A percentile compares a stretch with the other conserved stretches of the same genome.
Conservation (phyloP, 1,284 basidiomycete genomes). For the Austroboletus novae-zelandiae region DNA sequence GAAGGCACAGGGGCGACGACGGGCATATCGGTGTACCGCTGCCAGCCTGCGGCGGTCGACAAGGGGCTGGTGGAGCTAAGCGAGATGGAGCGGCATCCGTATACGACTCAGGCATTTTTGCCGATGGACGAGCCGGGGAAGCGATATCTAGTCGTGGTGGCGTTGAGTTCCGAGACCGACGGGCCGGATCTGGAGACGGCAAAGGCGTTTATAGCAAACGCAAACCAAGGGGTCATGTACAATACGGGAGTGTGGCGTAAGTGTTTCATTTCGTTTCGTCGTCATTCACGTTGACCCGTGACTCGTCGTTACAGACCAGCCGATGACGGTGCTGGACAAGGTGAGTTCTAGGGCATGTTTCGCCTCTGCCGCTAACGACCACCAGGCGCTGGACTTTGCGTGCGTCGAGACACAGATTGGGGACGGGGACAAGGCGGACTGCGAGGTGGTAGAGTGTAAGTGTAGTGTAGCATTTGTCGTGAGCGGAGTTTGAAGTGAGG, state of each 20-base stretch:
- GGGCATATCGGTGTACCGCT: slow-evolving; percentile 75
- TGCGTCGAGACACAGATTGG: slow-evolving; percentile 86
- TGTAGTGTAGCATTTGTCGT: not conserved
- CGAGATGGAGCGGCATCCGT: slow-evolving; percentile 73
- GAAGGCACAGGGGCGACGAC: slow-evolving; percentile 50
- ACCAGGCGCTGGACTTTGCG: slow-evolving; percentile 71
- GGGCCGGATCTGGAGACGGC: slow-evolving; percentile 72
- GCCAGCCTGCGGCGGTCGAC: slow-evolving; percentile 53
- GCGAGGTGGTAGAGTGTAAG: slow-evolving; percentile 70
- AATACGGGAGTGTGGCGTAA: slow-evolving; percentile 82
- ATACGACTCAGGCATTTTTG: slow-evolving; percentile 85
- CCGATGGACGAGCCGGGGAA: slow-evolving; percentile 68
- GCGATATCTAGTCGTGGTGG: slow-evolving; percentile 81
- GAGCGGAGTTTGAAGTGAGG: slow-evolving; percentile 23
- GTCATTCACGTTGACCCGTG: slow-evolving; percentile 5
- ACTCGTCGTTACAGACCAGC: slow-evolving; percentile 59
- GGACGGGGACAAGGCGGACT: slow-evolving; percentile 67
- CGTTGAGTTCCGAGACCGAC: slow-evolving; percentile 71
- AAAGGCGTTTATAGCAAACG: slow-evolving; percentile 77
- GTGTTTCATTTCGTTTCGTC: slow-evolving; percentile 35
- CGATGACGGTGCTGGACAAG: slow-evolving; percentile 76
- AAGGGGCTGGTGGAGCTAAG: slow-evolving; percentile 54
- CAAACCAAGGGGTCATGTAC: slow-evolving; percentile 84
- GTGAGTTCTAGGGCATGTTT: slow-evolving; percentile 32
- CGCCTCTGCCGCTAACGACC: slow-evolving; percentile 4